Conservation (phyloP, 441 rosid species). For the Biscutella laevigata region DNA sequence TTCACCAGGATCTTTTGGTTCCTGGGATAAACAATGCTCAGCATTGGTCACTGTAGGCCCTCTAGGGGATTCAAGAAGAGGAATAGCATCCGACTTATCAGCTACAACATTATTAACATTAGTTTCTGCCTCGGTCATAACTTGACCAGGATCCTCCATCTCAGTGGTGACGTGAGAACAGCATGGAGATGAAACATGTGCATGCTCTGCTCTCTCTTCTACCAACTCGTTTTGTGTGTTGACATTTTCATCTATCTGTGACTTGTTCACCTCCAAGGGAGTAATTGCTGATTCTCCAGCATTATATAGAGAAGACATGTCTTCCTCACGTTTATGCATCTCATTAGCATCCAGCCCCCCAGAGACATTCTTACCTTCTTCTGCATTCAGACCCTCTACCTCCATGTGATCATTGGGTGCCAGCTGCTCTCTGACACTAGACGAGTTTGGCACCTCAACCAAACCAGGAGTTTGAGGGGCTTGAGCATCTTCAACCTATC, state of each 20-base stretch:
- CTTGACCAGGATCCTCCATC: slow-evolving; percentile 30
- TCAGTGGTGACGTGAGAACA: slow-evolving; percentile 37
- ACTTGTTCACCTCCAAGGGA: slow-evolving; percentile 24
- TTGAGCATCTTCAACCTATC: slow-evolving; percentile 67
- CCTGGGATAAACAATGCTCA: slow-evolving; percentile 35
- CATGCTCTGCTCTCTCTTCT: slow-evolving; percentile 31
- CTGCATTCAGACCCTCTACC: slow-evolving; percentile 44
- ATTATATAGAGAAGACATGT: slow-evolving; percentile 28
- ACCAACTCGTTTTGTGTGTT: slow-evolving; percentile 27
- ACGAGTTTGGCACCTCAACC: slow-evolving; percentile 57
- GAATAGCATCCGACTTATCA: slow-evolving; percentile 26
- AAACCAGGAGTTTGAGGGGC: slow-evolving; percentile 89
- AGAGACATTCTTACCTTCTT: slow-evolving; percentile 31
- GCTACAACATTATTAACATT: slow-evolving; percentile 17
- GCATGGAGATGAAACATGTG: slow-evolving; percentile 36
- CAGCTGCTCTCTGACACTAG: slow-evolving; percentile 55
- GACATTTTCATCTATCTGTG: slow-evolving; percentile 25
- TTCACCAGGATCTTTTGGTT: slow-evolving; percentile 27
- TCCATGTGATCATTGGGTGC: slow-evolving; percentile 62
- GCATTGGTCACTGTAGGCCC: slow-evolving; percentile 25
- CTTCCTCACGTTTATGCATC: too few relatives aligned
- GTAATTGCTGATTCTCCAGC: slow-evolving; percentile 27
- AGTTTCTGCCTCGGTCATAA: slow-evolving; percentile 25
- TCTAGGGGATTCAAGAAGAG: slow-evolving; percentile 28
- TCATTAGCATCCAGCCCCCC: too few relatives aligned